Evolutionary conservation across 2,329 filamentous ascomycete species (phyloP).

Genomic region (Fusarium siculi): DNA sequence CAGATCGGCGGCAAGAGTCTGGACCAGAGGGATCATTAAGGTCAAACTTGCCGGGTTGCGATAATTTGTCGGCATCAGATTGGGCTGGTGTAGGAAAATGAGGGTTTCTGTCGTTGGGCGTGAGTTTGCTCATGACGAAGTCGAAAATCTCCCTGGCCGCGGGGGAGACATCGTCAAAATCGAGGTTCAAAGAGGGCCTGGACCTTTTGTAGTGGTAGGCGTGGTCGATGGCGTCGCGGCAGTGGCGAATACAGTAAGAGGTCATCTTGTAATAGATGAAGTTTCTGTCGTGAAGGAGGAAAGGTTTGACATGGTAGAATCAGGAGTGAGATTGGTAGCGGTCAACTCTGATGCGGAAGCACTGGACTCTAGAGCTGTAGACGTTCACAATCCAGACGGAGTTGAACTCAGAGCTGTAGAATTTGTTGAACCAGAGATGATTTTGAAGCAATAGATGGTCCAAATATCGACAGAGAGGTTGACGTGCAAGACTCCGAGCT

Average conservation of each 20-base stretch:
- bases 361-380: neutral
- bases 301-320: neutral
- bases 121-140: neutral
- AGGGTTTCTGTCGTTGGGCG: neutral
- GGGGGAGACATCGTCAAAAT: neutral
- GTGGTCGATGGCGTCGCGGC: neutral
- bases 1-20: neutral
- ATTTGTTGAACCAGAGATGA: neutral
- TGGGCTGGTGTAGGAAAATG: neutral
- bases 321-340: too few relatives aligned
- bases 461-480: neutral
- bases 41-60: neutral
- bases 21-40: neutral
- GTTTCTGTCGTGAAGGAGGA: rapidly evolving
- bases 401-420: neutral
- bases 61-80: neutral
- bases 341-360: neutral
- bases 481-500: neutral
- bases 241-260: neutral
- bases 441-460: neutral
- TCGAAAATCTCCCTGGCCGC: neutral
- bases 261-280: neutral
- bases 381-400: neutral
- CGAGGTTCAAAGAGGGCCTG: neutral
- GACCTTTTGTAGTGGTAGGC: neutral